Percentiles rank a stretch among this genome's conserved stretches.
These are phyloP conservation scores for Lipomyces sp. DNA, from an alignment of 805 yeast genomes.

Conservation along the genomic window DNA sequence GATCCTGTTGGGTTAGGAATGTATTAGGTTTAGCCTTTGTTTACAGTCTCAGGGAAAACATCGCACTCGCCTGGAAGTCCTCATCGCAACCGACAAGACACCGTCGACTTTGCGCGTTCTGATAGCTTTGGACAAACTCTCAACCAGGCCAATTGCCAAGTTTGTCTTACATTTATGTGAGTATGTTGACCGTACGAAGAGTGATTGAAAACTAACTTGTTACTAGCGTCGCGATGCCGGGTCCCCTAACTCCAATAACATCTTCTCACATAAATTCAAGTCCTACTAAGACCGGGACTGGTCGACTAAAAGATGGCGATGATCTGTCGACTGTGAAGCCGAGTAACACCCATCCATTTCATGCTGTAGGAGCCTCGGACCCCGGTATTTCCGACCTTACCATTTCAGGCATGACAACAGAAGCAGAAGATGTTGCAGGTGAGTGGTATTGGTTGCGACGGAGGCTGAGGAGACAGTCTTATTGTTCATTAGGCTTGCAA, in stretches of 20 bases:
- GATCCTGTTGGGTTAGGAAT: not conserved
- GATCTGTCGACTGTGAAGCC: conserved; percentile 36
- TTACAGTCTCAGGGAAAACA: not conserved
- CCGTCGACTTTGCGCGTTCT: not conserved
- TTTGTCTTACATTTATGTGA: not conserved
- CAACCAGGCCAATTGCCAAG: not conserved
- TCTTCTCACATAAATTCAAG: conserved; percentile 25
- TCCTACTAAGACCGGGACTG: conserved; percentile 7
- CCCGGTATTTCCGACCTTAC: conserved; percentile 23
- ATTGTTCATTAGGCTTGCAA: conserved; percentile 40
- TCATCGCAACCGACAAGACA: not conserved
- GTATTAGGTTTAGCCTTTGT: not conserved
- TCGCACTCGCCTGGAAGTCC: not conserved
- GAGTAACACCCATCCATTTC: conserved; percentile 40
- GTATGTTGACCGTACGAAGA: not conserved
- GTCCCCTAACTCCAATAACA: conserved; percentile 29
- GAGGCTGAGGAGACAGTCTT: not conserved
- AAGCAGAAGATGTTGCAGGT: conserved; percentile 44
- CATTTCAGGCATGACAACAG: conserved; percentile 43
- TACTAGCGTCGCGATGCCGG: conserved; percentile 21
- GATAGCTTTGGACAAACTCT: not conserved
- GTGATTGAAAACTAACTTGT: not conserved
- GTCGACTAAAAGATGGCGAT: conserved; percentile 19
- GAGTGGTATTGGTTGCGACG: not conserved
- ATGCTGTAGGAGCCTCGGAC: conserved; percentile 35